A percentile compares a stretch with the other conserved stretches of the same genome.
These are phyloP conservation scores for Phytophthora pluvialis DNA, from an alignment of 352 stramenopile genomes.

Conservation along the genomic window DNA sequence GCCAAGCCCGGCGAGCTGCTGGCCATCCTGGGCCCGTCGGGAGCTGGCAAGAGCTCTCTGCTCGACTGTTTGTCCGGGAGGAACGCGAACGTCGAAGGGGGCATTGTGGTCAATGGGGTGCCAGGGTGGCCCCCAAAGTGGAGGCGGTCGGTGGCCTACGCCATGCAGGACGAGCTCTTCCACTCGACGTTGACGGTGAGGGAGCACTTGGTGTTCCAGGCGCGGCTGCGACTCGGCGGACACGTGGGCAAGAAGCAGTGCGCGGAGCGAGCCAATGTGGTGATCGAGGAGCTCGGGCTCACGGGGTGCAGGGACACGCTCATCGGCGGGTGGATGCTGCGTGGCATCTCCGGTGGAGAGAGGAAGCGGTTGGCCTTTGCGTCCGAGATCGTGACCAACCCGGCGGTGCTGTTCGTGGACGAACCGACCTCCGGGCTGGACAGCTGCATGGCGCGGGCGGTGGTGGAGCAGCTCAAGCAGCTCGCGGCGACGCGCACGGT, in stretches of 20 bases:
- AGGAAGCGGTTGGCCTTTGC: constrained; percentile 81
- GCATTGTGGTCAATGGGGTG: constrained; percentile 65
- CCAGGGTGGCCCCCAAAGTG: constrained; percentile 35
- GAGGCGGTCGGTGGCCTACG: constrained; percentile 49
- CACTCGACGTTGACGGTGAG: constrained; percentile 86
- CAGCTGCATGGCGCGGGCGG: constrained; percentile 51
- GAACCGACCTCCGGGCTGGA: constrained; percentile 72
- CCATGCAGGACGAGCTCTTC: constrained; percentile 91
- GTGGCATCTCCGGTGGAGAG: constrained; percentile 79
- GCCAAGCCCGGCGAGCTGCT: constrained; percentile 55
- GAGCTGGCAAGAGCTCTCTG: constrained; percentile 91
- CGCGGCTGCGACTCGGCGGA: constrained; percentile 68
- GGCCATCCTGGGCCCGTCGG: constrained; percentile 65
- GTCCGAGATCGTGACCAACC: constrained; percentile 79
- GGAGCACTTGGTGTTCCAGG: constrained; percentile 86
- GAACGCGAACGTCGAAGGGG: constrained; percentile 72
- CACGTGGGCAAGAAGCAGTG: constrained; percentile 26
- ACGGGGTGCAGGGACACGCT: constrained; percentile 44
- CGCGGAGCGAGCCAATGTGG: constrained; percentile 36
- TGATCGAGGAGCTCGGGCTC: constrained; percentile 59
- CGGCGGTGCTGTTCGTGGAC: constrained; percentile 81
- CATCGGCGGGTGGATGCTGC: constrained; percentile 52
- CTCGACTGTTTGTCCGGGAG: constrained; percentile 90
- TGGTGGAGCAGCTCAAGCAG: constrained; percentile 53
- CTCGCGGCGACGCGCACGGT: constrained; percentile 81